Evolutionary conservation across 2,329 filamentous ascomycete genomes (phyloP), one percentile per base, ranked within the genome.

Genomic region (Hypoxylon sp.): DNA sequence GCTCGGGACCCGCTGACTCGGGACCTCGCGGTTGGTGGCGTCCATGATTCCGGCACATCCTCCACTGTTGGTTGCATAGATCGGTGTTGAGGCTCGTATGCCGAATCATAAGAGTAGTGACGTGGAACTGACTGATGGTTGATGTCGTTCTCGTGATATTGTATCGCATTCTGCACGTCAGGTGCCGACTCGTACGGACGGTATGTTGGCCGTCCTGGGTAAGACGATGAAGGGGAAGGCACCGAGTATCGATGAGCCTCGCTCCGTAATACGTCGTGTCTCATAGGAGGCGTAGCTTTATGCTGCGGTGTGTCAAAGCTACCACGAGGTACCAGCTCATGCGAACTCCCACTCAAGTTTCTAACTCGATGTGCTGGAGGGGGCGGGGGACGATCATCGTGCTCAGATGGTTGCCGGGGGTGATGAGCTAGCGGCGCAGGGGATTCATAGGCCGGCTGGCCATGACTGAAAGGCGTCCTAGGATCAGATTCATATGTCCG

Each of bases 61-160:
- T 91, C 89, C 5, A 89, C 88, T 5, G 85, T 90, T 2, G 86
- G 87, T 72, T 89, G 88, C 86, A 88, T 85, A 0, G 84, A 83
- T 63, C 82, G 82, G 73, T 81, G 79, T 43, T 83, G 83, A 38
- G 77, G 73, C 58, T 84, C 85, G 72, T 82, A 84, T 17, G 75
- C 76, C 28, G 78, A 75, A 66, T 89, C 86, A 62, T 86, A 86
- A 0, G 86, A 85, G 59, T 84, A 80, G 58, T 87, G 84, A 43
- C 83, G 81, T 1, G 82, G 79, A 1, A 79, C 77, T 0, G 80
- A 73, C 1, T 79, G 74, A 58, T 81, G 77, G 32, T 76, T 72
- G 7, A 78, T 75, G 32, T 84, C 82, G 2, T 67, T 45, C 64
- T 77, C 65, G 38, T 75, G 63, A 60, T 80, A 72, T 69, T 77